Conservation (phyloP, 371 early-diverging fungal genomes). For the Actinomucor elegans region DNA sequence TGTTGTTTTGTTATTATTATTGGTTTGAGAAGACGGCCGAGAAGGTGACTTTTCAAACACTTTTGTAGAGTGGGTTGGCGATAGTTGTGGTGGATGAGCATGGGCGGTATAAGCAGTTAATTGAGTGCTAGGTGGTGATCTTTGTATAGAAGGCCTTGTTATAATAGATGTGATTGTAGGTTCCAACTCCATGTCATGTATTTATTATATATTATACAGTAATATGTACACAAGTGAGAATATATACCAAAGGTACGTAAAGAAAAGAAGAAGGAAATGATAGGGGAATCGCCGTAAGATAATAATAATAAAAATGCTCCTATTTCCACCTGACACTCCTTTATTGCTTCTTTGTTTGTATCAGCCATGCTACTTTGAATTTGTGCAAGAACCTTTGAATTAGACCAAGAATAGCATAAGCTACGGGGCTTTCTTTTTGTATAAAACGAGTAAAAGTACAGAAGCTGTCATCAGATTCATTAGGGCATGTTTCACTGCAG, state of each 20-base stretch:
- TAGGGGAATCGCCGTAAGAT: too few species aligned
- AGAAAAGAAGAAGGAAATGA: neutral
- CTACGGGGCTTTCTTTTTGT: slow-evolving; percentile 35
- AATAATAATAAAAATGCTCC: too few species aligned
- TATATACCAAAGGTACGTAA: neutral
- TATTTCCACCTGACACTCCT: slow-evolving; percentile 1
- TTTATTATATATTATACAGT: neutral
- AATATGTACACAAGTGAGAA: slow-evolving; percentile 6
- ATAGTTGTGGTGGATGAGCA: slow-evolving; percentile 6
- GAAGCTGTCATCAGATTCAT: slow-evolving; percentile 30
- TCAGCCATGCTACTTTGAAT: slow-evolving; percentile 16
- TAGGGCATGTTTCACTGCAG: slow-evolving; percentile 37
- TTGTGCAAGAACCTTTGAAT: slow-evolving; percentile 17
- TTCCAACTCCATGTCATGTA: too few species aligned
- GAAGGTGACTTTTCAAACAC: too few species aligned
- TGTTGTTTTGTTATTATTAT: neutral
- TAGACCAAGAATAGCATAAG: slow-evolving; percentile 23
- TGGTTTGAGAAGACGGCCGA: too few species aligned
- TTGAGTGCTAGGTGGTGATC: slow-evolving; percentile 21
- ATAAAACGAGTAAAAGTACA: slow-evolving; percentile 27
- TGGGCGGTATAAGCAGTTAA: slow-evolving; percentile 19
- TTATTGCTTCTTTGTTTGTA: slow-evolving; percentile 5
- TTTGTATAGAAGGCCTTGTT: slow-evolving; percentile 1
- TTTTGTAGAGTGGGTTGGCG: too few species aligned
- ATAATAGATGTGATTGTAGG: too few species aligned